phyloP scores from a whole-genome alignment of 176 grass and related monocot genomes.

The Hyparrhenia diplandra region DNA sequence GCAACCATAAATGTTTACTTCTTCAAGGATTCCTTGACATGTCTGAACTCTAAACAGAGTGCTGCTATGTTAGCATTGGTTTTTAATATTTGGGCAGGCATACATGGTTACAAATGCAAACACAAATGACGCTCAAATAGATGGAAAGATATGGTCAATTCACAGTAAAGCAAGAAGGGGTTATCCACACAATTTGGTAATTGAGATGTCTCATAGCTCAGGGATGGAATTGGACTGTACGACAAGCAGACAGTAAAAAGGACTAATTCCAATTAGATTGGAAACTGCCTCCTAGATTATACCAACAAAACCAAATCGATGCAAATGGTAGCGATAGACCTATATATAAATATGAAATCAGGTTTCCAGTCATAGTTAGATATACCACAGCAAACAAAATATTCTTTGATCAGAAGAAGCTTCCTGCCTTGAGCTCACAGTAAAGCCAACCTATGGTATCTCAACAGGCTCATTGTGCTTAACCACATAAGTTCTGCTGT shows the following conservation, averaged over 20 bases:
- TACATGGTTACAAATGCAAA: background rate
- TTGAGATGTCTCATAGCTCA: background rate
- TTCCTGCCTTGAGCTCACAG: background rate
- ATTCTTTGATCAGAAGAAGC: background rate
- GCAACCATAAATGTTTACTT: background rate
- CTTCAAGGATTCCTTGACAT: background rate
- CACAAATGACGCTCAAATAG: background rate
- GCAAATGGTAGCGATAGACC: background rate
- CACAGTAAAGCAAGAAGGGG: background rate
- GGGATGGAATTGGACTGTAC: background rate
- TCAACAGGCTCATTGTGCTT: background rate
- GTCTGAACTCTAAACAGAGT: constrained; percentile 21
- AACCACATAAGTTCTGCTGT: background rate
- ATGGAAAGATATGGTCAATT: background rate
- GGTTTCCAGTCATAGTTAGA: background rate
- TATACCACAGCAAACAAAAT: background rate
- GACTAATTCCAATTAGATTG: background rate
- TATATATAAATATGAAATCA: background rate
- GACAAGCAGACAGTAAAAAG: background rate
- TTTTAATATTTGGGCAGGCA: background rate
- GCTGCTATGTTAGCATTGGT: background rate
- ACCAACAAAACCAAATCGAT: background rate
- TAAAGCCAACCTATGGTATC: background rate
- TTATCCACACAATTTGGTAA: background rate
- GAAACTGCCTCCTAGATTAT: background rate